A percentile compares a stretch with the other conserved stretches of the same genome.
These are phyloP conservation scores for Ophiognomonia clavigignenti-juglandacearum DNA, from an alignment of 2,329 filamentous ascomycete genomes.

Conservation along the genomic window DNA sequence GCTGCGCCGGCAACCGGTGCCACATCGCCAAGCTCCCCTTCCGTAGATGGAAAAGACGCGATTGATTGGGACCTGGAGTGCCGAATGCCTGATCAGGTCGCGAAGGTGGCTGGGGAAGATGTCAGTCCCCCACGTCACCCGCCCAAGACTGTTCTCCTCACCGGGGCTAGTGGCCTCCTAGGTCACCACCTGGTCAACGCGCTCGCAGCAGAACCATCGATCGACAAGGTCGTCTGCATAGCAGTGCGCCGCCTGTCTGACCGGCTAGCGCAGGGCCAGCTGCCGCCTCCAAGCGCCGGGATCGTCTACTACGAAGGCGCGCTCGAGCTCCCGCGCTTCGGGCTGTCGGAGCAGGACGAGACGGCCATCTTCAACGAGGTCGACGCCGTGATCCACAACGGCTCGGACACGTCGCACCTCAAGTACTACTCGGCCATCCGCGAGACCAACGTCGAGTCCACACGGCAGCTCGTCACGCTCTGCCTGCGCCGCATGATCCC, in stretches of 20 bases:
- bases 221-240: slow-evolving; percentile 37
- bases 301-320: slow-evolving; percentile 21
- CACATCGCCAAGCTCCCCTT: too few relatives aligned
- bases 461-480: too few relatives aligned
- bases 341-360: slow-evolving; percentile 16
- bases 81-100: not conserved
- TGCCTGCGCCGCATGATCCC: slow-evolving; percentile 22
- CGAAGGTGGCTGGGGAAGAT: not conserved
- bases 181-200: slow-evolving; percentile 30
- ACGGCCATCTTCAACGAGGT: not conserved
- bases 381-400: too few relatives aligned
- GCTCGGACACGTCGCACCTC: too few relatives aligned
- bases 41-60: too few relatives aligned
- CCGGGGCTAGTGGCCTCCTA: slow-evolving; percentile 36
- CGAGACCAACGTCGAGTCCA: too few relatives aligned
- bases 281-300: too few relatives aligned
- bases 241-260: slow-evolving; percentile 27
- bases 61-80: not conserved
- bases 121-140: slow-evolving; percentile 8
- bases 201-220: slow-evolving; percentile 26
- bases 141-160: slow-evolving; percentile 25
- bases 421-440: too few relatives aligned
- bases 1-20: too few relatives aligned
- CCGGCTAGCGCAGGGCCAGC: not conserved
- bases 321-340: slow-evolving; percentile 19